Percentiles rank a stretch among this genome's conserved stretches.
phyloP scores from a whole-genome alignment of 306 rosid genomes.

The Dryas drummondii region DNA sequence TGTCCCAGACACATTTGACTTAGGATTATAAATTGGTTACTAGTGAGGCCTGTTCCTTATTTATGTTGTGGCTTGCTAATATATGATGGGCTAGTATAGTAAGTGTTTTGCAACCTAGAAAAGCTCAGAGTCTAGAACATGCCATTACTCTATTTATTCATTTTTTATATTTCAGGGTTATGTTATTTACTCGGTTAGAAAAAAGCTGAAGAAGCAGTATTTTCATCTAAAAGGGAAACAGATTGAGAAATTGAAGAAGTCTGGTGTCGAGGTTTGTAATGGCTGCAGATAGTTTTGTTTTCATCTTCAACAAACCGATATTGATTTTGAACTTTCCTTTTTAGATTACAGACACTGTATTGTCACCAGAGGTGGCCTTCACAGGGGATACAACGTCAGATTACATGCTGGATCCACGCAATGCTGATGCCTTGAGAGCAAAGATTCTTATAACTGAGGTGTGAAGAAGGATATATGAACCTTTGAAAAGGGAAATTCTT shows the following conservation, averaged over 20 bases:
- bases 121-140: constrained; percentile 4
- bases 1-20: background rate
- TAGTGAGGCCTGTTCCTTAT: background rate
- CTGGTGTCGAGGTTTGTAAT: constrained; percentile 83
- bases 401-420: constrained; percentile 85
- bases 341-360: constrained; percentile 78
- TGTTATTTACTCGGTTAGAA: constrained; percentile 84
- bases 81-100: background rate
- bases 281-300: constrained; percentile 18
- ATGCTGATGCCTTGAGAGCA: constrained; percentile 96
- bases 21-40: background rate
- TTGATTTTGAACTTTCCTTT: constrained; percentile 31
- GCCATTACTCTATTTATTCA: background rate
- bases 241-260: constrained; percentile 88
- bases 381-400: constrained; percentile 89
- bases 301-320: constrained; percentile 16
- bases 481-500: background rate
- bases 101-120: background rate
- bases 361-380: constrained; percentile 97
- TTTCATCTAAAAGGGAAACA: constrained; percentile 85
- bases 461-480: constrained; percentile 1
- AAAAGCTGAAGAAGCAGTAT: constrained; percentile 88
- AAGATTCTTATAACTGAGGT: constrained; percentile 99
- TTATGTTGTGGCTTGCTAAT: background rate
- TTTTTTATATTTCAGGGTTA: constrained; percentile 65